phyloP scores from a whole-genome alignment of 371 early-diverging fungal species.

The Coemansia sp. region DNA sequence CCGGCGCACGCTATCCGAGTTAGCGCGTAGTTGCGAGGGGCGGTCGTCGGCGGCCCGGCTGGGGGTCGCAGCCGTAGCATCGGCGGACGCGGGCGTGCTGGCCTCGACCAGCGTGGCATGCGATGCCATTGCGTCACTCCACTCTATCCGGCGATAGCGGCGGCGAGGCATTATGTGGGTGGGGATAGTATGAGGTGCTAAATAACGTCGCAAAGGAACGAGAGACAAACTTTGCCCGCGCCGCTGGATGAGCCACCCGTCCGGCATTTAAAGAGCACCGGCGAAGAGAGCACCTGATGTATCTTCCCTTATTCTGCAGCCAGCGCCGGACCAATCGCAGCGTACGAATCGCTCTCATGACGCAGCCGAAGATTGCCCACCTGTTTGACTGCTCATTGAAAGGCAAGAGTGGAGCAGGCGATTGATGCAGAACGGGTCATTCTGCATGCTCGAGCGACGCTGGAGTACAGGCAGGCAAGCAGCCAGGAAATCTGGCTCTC shows the following conservation, averaged over 20 bases:
- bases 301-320: too few species aligned
- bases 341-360: background rate
- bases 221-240: too few species aligned
- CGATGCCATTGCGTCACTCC: constrained; percentile 42
- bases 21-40: constrained; percentile 18
- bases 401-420: too few species aligned
- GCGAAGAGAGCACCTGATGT: too few species aligned
- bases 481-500: too few species aligned
- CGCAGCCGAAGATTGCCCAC: background rate
- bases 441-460: too few species aligned
- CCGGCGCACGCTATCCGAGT: background rate
- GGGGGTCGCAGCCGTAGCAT: background rate
- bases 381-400: too few species aligned
- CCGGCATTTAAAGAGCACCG: too few species aligned
- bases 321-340: too few species aligned
- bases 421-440: too few species aligned
- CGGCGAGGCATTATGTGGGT: constrained; percentile 27
- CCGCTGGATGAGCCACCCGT: too few species aligned
- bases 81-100: background rate
- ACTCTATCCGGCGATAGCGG: constrained; percentile 36
- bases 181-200: background rate
- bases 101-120: constrained; percentile 31
- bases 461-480: too few species aligned
- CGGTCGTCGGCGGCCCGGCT: constrained; percentile 17
- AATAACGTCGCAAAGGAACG: background rate